Conservation (phyloP, 2,329 filamentous ascomycete genomes). For the Onygenales sp. region DNA sequence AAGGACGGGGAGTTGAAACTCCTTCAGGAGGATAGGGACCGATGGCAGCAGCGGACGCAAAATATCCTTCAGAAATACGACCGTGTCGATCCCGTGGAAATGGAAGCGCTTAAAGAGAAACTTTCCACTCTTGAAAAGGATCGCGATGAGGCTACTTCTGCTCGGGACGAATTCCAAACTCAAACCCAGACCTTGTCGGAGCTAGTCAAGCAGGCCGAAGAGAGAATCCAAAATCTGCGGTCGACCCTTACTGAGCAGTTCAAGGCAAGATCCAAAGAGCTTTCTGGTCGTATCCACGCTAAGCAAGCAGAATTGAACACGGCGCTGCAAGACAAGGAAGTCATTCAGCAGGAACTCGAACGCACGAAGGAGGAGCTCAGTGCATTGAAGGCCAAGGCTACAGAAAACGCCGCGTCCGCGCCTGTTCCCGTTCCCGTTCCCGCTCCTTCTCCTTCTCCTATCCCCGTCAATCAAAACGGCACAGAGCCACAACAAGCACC, state of each 20-base stretch:
- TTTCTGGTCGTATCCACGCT: slow-evolving; percentile 53
- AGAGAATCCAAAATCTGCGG: slow-evolving; percentile 42
- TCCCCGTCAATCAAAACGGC: slow-evolving; percentile 46
- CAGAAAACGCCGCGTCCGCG: slow-evolving; percentile 28
- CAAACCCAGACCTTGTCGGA: slow-evolving; percentile 40
- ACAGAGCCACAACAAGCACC: slow-evolving; percentile 28
- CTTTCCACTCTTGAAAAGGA: slow-evolving; percentile 58
- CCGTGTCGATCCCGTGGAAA: slow-evolving; percentile 83
- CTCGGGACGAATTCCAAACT: slow-evolving; percentile 41
- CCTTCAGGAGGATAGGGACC: slow-evolving; percentile 81
- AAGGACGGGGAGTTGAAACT: slow-evolving; percentile 83
- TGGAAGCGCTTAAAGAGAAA: slow-evolving; percentile 78
- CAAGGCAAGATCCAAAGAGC: slow-evolving; percentile 51
- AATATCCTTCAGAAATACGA: slow-evolving; percentile 95
- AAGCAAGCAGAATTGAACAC: slow-evolving; percentile 40
- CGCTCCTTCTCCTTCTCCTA: slow-evolving; percentile 17
- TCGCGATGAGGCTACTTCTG: slow-evolving; percentile 53
- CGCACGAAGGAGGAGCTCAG: slow-evolving; percentile 50
- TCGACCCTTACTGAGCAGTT: slow-evolving; percentile 39
- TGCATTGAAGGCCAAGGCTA: slow-evolving; percentile 42
- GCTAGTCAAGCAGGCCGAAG: slow-evolving; percentile 37
- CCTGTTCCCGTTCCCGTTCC: slow-evolving; percentile 21
- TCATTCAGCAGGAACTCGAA: slow-evolving; percentile 59
- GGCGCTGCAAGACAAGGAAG: slow-evolving; percentile 53
- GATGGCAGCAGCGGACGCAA: slow-evolving; percentile 92